Base-by-base conservation (phyloP, 108 stramenopile genomes). In the Nitzschia putrida region DNA sequence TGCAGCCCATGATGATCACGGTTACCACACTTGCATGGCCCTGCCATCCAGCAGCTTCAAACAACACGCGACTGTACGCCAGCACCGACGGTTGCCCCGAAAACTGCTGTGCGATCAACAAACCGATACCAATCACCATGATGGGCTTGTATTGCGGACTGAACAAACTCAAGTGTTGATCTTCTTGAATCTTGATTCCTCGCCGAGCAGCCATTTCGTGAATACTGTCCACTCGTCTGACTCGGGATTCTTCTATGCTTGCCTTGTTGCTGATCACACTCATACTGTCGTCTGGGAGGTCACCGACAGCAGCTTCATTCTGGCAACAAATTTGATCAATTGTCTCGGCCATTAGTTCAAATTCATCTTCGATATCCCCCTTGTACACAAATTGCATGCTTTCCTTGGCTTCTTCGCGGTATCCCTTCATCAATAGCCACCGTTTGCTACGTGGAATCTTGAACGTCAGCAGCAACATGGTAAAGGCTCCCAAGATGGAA, bases 1-100 rank as follows among this genome's bases (percentile, higher is more conserved):
- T 88, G 26, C 80, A 13, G 22, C 88, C 75, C 88, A 90, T 94
- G 61, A 94, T 85, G 25, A 69, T 56, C 22, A 83, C 90, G 21
- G 86, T 74, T 0, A 80, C 10, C 11, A 94, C 79, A 11, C 79
- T 76, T 9, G 86, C 68, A 47, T 78, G 53, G 29, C 76, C 72
- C 38, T 44, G 52, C 58, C 88, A 77, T 20, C 89, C 90, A 24
- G 87, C 89, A 40, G 79, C 84, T 42, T 73, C 74, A 72, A 91
- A 88, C 13, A 93, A 73, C 16, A 82, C 74, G 37, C 82, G 68
- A 26, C 85, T 80, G 72, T 91, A 93, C 56, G 80, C 81, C 23
- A 93, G 66, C 18, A 93, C 81, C 42, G 81, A 78, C 7, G 92
- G 92, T 59, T 93, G 92, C 0, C 92, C 92, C 13, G 88, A 83